Evolutionary conservation across 2,329 filamentous ascomycete species (phyloP).

Genomic region (Fonsecaea nubica): DNA sequence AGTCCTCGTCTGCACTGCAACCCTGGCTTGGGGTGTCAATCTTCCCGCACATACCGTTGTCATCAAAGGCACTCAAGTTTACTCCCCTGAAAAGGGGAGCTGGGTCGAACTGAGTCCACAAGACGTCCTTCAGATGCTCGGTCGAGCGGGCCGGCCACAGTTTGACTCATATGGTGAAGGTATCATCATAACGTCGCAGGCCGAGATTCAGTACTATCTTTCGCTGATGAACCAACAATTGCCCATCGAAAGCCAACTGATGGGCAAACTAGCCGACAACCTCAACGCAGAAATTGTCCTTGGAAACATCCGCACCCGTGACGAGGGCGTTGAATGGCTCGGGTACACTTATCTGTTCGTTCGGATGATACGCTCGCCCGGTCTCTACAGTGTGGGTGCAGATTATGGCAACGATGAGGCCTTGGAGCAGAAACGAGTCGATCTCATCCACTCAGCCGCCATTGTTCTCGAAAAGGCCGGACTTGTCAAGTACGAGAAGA

Average conservation of each 20-base stretch:
- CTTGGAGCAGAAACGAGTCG: conserved; percentile 95
- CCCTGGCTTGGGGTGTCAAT: conserved; percentile 99
- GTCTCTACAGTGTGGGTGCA: conserved; percentile 90
- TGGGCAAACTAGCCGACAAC: conserved; percentile 91
- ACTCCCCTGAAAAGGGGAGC: conserved; percentile 96
- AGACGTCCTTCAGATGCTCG: conserved; percentile 97
- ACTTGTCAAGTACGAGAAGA: conserved; percentile 94
- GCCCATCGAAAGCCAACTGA: conserved; percentile 95
- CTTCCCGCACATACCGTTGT: conserved; percentile 96
- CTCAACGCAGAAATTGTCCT: conserved; percentile 95
- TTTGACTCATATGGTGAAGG: conserved; percentile 98
- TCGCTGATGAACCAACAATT: conserved; percentile 96
- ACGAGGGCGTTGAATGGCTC: conserved; percentile 98
- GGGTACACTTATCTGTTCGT: conserved; percentile 98
- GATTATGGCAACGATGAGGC: conserved; percentile 94
- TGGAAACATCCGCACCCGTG: conserved; percentile 86
- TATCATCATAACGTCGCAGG: conserved; percentile 96
- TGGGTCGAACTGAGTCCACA: conserved; percentile 98
- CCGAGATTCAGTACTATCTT: conserved; percentile 95
- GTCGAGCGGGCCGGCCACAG: conserved; percentile 92
- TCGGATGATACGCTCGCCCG: conserved; percentile 93
- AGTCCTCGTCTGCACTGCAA: conserved; percentile 95
- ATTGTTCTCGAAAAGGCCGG: conserved; percentile 84
- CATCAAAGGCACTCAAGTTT: conserved; percentile 97
- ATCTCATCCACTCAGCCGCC: conserved; percentile 93